Evolutionary conservation across 2,329 filamentous ascomycete genomes (phyloP), one percentile per base, ranked within the genome.

Genomic region (Lecanosticta acicola): DNA sequence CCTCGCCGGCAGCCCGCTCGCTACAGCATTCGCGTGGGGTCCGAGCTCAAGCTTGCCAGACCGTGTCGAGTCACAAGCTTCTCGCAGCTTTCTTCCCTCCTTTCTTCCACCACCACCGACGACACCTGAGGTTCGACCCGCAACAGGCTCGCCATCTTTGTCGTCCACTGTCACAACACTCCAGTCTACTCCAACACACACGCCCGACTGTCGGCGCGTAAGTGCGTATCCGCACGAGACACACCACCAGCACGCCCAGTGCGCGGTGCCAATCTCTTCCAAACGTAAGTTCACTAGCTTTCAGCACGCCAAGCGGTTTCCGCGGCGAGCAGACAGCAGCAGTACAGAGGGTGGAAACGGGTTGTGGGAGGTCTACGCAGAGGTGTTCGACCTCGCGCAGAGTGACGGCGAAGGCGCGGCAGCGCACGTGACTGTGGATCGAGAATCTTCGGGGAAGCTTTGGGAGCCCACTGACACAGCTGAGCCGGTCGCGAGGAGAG

Each of bases 291-390:
- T 61, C 41, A 48, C 55, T 14, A 41, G 32, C 19, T 50, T 59
- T 29, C 56, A 51, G 43, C 55, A 41, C 24, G 58, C 62, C 21
- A 64, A 63, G 43, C 54, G 62, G 36, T 56, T 65, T 32, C 62
- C 62, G 3, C 55, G 50, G 34, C 49, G 45, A 32, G 38, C 43
- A 36, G 46, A 24, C 34, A 42, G 45, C 45, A 26, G 46, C 39
- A 45, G 41, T 19, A 21, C 13, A 7, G 42, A 46, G 20, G 35
- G 42, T 14, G 47, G 48, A 14, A 42, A 49, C 20, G 55, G 46
- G n/a, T 16, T 56, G 26, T 64, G 60, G 61, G 55, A 59, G 37
- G 61, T 65, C 11, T 60, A 61, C 34, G 62, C 62, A 32, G 58
- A 51, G 9, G 55, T 65, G 2, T 55, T 59, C 40, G 51, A 59